A percentile compares a stretch with the other conserved stretches of the same genome.
Conservation (phyloP, 2,329 filamentous ascomycete genomes). For the Cercospora canescens region DNA sequence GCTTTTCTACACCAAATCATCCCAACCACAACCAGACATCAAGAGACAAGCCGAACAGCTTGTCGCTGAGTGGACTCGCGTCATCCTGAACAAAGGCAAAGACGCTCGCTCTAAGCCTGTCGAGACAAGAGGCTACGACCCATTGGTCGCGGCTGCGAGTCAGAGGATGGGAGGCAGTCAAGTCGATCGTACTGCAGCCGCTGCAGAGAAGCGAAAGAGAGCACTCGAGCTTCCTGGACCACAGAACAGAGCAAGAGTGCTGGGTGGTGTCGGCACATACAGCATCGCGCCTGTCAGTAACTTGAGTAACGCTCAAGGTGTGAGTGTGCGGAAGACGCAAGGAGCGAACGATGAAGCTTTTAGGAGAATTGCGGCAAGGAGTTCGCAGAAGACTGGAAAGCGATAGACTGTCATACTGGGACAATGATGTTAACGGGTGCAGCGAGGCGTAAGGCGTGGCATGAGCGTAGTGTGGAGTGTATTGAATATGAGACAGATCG, state of each 20-base stretch:
- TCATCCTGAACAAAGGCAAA: slow-evolving; percentile 81
- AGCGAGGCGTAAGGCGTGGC: neutral
- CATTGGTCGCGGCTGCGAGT: slow-evolving; percentile 38
- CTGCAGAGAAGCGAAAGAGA: slow-evolving; percentile 53
- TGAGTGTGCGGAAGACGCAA: slow-evolving; percentile 26
- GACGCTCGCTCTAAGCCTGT: slow-evolving; percentile 88
- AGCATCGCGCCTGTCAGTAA: slow-evolving; percentile 63
- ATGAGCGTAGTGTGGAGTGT: neutral
- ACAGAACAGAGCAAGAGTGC: slow-evolving; percentile 60
- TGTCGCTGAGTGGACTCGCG: slow-evolving; percentile 93
- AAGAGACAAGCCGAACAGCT: slow-evolving; percentile 91
- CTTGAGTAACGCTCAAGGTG: slow-evolving; percentile 33
- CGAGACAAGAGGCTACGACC: slow-evolving; percentile 60
- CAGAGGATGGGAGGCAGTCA: slow-evolving; percentile 33
- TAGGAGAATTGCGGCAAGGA: slow-evolving; percentile 33
- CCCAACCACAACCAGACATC: slow-evolving; percentile 81
- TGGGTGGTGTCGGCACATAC: slow-evolving; percentile 61
- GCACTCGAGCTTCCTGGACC: slow-evolving; percentile 54
- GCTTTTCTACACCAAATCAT: slow-evolving; percentile 95
- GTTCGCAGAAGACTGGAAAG: slow-evolving; percentile 18
- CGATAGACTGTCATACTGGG: slow-evolving; percentile 1
- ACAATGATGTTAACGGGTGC: neutral
- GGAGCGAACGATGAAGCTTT: slow-evolving; percentile 36
- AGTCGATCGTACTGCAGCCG: slow-evolving; percentile 42
- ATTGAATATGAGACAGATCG: neutral